Evolutionary conservation across 768 basidiomycete genomes (phyloP), one percentile per base, ranked within the genome.

Genomic region (Hypsizygus marmoreus): DNA sequence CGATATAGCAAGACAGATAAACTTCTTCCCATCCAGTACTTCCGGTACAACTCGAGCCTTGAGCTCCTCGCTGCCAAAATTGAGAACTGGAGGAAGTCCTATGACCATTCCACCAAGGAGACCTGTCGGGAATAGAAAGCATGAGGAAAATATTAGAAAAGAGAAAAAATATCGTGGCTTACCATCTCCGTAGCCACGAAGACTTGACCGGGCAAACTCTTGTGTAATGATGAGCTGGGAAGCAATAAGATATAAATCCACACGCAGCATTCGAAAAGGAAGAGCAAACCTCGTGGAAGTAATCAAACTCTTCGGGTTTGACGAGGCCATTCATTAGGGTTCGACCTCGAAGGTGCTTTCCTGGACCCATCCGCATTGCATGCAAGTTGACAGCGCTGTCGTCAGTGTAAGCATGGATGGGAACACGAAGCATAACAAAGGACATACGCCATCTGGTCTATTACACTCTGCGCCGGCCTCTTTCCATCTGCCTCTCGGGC

Each of bases 351-450:
- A 98, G 78, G 58, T 97, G 94, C 63, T 93, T 92, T 16, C 92
- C 93, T 7, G 95, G 95, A 16, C 95, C 95, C 70, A 95, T 68
- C 23, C 93, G 82, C 95, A 98, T 97, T 11, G 91, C 88, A 59
- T 92, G 87, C 35, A 97, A 53, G 55, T 91, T 82, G 28, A 81
- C 28, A 24, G 77, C 82, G 17, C 84, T 86, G 38, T 8, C 10
- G 19, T 32, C n/a, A 6, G 7, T 26, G 7, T 53, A 17, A 13
- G 42, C 35, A 70, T 69, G 64, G 76, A 77, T 54, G 82, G 74
- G 66, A 80, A 81, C 11, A 52, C 76, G 80, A 11, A 45, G n/a
- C 14, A 9, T 7, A 80, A 81, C 28, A 80, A 77, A 57, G 77
- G 56, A 53, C 90, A 71, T 82, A 87, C 85, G 89, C 82, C 90